phyloP scores from a whole-genome alignment of 1,284 basidiomycete species.

The Ganoderma lucidum region DNA sequence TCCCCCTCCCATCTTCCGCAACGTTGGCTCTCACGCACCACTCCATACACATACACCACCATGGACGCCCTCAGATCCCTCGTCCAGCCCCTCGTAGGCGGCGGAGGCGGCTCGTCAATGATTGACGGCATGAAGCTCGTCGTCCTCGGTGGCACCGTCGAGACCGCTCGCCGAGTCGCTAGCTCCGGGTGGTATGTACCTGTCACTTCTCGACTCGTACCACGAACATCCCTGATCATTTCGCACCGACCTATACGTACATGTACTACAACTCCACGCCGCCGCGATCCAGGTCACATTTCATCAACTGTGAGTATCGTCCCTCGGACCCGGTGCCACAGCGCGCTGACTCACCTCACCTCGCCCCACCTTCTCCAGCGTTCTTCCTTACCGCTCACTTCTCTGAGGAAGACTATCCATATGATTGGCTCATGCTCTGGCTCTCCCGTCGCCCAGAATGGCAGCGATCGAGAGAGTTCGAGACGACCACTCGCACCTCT shows the following conservation, averaged over 20 bases:
- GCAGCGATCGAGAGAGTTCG: slow-evolving; percentile 85
- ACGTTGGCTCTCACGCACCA: slow-evolving; percentile 40
- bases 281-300: slow-evolving; percentile 64
- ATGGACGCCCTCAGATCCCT: slow-evolving; percentile 87
- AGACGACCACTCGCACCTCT: slow-evolving; percentile 77
- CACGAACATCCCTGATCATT: slow-evolving; percentile 17
- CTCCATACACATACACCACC: slow-evolving; percentile 32
- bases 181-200: slow-evolving; percentile 74
- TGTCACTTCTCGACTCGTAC: neutral
- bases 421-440: slow-evolving; percentile 87
- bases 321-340: slow-evolving; percentile 22
- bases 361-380: slow-evolving; percentile 49
- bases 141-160: slow-evolving; percentile 84
- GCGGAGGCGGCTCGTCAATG: slow-evolving; percentile 75
- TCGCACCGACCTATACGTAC: slow-evolving; percentile 20
- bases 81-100: slow-evolving; percentile 80
- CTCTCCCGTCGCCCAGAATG: slow-evolving; percentile 81
- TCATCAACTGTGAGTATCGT: slow-evolving; percentile 75
- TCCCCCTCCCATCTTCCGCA: slow-evolving; percentile 34
- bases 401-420: slow-evolving; percentile 84
- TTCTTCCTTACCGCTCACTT: slow-evolving; percentile 89
- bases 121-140: slow-evolving; percentile 88
- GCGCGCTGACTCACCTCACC: slow-evolving; percentile 32
- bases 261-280: slow-evolving; percentile 21
- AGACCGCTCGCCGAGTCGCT: slow-evolving; percentile 81